These are phyloP conservation scores for Yarrowia sp. DNA, from an alignment of 805 yeast species.

Conservation along the genomic window DNA sequence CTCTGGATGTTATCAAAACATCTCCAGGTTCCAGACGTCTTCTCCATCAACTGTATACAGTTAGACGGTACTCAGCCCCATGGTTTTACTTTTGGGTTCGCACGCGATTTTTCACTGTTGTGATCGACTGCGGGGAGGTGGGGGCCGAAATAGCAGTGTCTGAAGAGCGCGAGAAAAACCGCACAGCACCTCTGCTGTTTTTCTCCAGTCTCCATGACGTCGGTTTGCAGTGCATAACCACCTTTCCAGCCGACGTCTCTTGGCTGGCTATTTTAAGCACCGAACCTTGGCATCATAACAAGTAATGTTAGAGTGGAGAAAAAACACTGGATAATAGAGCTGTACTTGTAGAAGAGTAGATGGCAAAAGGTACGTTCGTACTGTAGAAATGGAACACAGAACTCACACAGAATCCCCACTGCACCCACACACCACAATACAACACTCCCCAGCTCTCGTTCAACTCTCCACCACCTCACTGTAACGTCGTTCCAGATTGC, in stretches of 20 bases:
- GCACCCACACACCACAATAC: too few relatives aligned
- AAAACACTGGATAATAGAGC: too few relatives aligned
- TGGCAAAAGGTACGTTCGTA: too few relatives aligned
- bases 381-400: too few relatives aligned
- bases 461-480: neutral
- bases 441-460: too few relatives aligned
- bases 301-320: neutral
- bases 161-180: too few relatives aligned
- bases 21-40: neutral
- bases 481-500: too few relatives aligned
- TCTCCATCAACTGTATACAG: neutral
- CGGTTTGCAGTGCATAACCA: neutral
- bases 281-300: slow-evolving; percentile 9
- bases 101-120: slow-evolving; percentile 22
- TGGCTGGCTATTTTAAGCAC: slow-evolving; percentile 23
- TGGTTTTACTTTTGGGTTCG: slow-evolving; percentile 21
- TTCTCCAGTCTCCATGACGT: neutral
- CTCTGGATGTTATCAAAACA: too few relatives aligned
- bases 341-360: too few relatives aligned
- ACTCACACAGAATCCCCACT: too few relatives aligned
- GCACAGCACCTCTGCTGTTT: too few relatives aligned
- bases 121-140: slow-evolving; percentile 10
- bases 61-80: slow-evolving; percentile 13
- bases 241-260: neutral
- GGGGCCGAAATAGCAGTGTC: too few relatives aligned